Evolutionary conservation across 345 rosid species (phyloP), one percentile per base, ranked within the genome.

Genomic region (Mallotus nudiflorus): DNA sequence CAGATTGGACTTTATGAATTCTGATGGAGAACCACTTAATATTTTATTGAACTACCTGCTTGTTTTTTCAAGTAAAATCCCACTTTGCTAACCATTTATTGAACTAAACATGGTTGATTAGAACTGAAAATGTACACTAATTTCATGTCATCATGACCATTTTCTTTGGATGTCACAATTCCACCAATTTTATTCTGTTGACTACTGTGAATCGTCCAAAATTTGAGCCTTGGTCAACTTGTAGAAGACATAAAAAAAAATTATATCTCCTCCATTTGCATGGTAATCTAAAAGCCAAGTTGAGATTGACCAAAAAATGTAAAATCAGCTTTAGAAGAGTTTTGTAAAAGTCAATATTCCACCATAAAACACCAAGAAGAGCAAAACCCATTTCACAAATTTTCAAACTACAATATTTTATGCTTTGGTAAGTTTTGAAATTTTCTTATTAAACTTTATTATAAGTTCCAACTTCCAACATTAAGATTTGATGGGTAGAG

Each of bases 291-390:
- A n/a, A 55, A 28, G 8, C 3, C 25, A 16, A 59, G 45, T 59
- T 59, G 63, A 59, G 20, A 59, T 19, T 33, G 63, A 35, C 63
- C 63, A 18, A 59, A 59, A 33, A 0, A 18, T 33, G 14, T 7
- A 59, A 59, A 1, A 18, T n/a, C 39, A 56, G 37, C 59, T 54
- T 12, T 54, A 5, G 16, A 24, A 14, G 18, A 56, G 24, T 33
- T 59, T 55, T 35, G 63, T 59, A 14, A 13, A 59, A 59, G 63
- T 59, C 63, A 59, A 59, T 16, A 2, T 18, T 35, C 42, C 13
- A 33, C 63, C 61, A 28, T 52, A n/a, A 29, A 28, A 57, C 40
- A 29, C 62, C 62, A 55, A 6, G 9, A 24, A 51, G 37, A 33
- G 37, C 6, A 33, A 1, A 48, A 48, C 52, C 52, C 52, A 18